Evolutionary conservation across 805 yeast species (phyloP).

Genomic region (Nakazawaea ernobii): DNA sequence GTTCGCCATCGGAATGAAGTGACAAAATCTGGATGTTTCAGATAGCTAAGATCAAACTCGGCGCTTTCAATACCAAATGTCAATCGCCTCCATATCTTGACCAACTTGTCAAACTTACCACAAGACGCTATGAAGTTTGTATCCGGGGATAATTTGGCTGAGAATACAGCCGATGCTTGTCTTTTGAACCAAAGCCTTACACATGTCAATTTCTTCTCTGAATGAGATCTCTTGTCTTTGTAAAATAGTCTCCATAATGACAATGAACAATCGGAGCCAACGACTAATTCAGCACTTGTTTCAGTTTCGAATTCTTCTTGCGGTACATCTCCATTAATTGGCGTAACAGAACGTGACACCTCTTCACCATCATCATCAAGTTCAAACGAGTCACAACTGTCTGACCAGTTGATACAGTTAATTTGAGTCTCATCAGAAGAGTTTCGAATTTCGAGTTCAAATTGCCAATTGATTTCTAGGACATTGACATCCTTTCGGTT

Average conservation of each 20-base stretch:
- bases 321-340: slow-evolving; percentile 12
- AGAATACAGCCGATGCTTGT: slow-evolving; percentile 58
- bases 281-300: slow-evolving; percentile 45
- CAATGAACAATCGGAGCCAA: slow-evolving; percentile 49
- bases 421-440: slow-evolving; percentile 18
- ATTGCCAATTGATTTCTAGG: slow-evolving; percentile 24
- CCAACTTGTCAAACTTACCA: slow-evolving; percentile 56
- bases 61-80: slow-evolving; percentile 60
- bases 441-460: slow-evolving; percentile 22
- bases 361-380: slow-evolving; percentile 16
- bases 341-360: not conserved
- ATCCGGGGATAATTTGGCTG: slow-evolving; percentile 58
- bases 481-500: slow-evolving; percentile 22
- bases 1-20: slow-evolving; percentile 54
- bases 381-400: slow-evolving; percentile 23
- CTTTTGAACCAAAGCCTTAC: slow-evolving; percentile 37
- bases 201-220: slow-evolving; percentile 15
- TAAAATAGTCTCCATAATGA: slow-evolving; percentile 46
- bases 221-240: slow-evolving; percentile 12
- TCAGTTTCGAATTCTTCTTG: slow-evolving; percentile 30
- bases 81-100: slow-evolving; percentile 75
- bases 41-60: slow-evolving; percentile 60
- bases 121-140: slow-evolving; percentile 61
- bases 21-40: slow-evolving; percentile 60
- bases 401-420: slow-evolving; percentile 30